phyloP scores from a whole-genome alignment of 371 early-diverging fungal species.

The Mortierella sp. region DNA sequence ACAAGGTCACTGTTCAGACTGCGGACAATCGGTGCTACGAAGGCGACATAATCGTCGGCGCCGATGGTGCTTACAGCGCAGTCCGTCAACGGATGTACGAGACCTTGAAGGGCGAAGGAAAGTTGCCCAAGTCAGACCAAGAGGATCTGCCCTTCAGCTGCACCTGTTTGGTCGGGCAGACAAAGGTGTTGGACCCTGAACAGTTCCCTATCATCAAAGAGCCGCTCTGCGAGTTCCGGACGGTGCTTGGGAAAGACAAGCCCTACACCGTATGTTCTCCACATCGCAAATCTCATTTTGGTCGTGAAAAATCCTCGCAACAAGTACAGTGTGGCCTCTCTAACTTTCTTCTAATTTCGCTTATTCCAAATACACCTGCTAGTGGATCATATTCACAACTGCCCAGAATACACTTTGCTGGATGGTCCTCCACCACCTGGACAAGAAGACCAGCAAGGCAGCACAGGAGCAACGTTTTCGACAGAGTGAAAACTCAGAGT shows the following conservation, averaged over 20 bases:
- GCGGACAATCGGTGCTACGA: background rate
- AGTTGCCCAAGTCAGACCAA: background rate
- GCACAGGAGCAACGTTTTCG: background rate
- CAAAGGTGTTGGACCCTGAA: background rate
- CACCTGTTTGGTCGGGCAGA: constrained; percentile 17
- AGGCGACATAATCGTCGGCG: constrained; percentile 17
- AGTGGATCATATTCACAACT: background rate
- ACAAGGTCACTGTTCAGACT: background rate
- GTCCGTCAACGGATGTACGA: constrained; percentile 14
- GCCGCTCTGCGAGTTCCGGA: background rate
- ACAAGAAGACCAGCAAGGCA: background rate
- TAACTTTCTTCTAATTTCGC: background rate
- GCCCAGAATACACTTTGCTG: background rate
- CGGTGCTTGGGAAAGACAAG: background rate
- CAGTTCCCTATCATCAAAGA: constrained; percentile 10
- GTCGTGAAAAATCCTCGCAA: background rate
- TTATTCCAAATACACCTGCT: too few species aligned
- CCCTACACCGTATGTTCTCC: background rate
- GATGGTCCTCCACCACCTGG: background rate
- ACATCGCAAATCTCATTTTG: too few species aligned
- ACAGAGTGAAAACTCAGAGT: background rate
- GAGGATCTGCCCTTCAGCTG: constrained; percentile 10
- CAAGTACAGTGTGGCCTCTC: too few species aligned
- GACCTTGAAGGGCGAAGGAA: background rate
- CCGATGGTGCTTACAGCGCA: constrained; percentile 15